These are phyloP conservation scores for Coprinellus micaceus DNA, from an alignment of 768 basidiomycete genomes.

Conservation along the genomic window DNA sequence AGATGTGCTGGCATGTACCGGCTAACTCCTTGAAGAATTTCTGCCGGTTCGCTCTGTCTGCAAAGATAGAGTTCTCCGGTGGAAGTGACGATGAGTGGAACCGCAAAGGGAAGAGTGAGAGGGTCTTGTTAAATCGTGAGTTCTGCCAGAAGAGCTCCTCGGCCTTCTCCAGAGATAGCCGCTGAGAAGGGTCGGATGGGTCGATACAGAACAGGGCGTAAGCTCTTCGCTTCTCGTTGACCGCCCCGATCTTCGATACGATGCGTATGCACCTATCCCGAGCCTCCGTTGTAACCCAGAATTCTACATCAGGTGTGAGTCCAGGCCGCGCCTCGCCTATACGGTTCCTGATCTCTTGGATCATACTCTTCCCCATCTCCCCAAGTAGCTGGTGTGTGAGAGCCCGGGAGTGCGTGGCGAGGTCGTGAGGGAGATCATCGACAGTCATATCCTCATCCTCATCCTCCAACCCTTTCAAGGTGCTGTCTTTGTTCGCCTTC, in stretches of 20 bases:
- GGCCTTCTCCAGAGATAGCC: background rate
- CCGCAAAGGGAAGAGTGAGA: constrained; percentile 4
- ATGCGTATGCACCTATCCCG: constrained; percentile 71
- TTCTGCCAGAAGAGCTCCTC: constrained; percentile 1
- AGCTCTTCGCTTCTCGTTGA: constrained; percentile 59
- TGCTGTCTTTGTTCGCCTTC: background rate
- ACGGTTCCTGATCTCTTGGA: constrained; percentile 60
- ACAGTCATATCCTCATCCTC: constrained; percentile 23
- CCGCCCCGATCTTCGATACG: constrained; percentile 75
- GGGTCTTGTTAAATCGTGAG: background rate
- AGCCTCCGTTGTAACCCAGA: constrained; percentile 83
- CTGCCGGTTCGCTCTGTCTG: background rate
- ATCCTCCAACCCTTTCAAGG: background rate
- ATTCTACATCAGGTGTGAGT: constrained; percentile 36
- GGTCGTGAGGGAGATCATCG: constrained; percentile 31
- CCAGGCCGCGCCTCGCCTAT: constrained; percentile 18
- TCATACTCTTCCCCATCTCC: constrained; percentile 62
- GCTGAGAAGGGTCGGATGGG: constrained; percentile 8
- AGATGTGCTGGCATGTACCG: constrained; percentile 50
- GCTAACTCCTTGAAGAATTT: constrained; percentile 47
- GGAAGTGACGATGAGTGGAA: background rate
- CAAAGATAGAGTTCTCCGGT: background rate
- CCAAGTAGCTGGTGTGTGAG: constrained; percentile 69
- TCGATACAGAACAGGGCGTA: constrained; percentile 49
- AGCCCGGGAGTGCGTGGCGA: constrained; percentile 61